Percentiles rank a stretch among this genome's conserved stretches.
phyloP scores from a whole-genome alignment of 495 filamentous ascomycete genomes.

The Annulohypoxylon nitens region DNA sequence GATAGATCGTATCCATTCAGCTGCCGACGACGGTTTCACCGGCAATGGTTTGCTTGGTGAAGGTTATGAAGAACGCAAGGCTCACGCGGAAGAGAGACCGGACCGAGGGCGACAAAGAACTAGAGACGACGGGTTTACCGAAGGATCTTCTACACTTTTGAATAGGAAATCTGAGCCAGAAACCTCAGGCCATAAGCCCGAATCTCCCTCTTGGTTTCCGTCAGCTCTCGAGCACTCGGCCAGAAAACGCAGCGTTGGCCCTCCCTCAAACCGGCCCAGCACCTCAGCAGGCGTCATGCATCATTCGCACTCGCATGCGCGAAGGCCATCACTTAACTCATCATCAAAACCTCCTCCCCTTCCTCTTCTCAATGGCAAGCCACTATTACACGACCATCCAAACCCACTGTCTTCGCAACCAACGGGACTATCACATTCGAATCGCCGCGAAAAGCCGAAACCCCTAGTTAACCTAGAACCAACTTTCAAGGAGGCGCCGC shows the following conservation, averaged over 20 bases:
- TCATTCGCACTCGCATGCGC: conserved; percentile 29
- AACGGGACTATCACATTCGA: conserved; percentile 28
- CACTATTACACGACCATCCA: conserved; percentile 28
- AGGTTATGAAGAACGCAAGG: conserved; percentile 58
- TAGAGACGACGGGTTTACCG: conserved; percentile 58
- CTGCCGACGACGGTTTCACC: conserved; percentile 49
- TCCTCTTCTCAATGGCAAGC: conserved; percentile 32
- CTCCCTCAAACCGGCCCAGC: conserved; percentile 34
- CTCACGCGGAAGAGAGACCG: conserved; percentile 42
- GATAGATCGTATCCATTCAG: conserved; percentile 33
- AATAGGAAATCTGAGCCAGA: conserved; percentile 52
- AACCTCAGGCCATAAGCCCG: conserved; percentile 22
- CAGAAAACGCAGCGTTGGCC: conserved; percentile 46
- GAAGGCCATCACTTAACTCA: conserved; percentile 39
- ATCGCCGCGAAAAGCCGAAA: conserved; percentile 46
- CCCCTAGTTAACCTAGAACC: conserved; percentile 84
- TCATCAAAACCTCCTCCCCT: conserved; percentile 37
- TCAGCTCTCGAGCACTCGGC: conserved; percentile 60
- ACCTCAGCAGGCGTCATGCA: conserved; percentile 36
- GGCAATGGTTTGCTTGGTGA: conserved; percentile 58
- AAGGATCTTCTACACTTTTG: conserved; percentile 62
- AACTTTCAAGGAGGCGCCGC: conserved; percentile 78
- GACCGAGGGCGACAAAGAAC: conserved; percentile 36
- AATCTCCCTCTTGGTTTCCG: conserved; percentile 59
- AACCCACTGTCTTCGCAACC: conserved; percentile 41